These are phyloP conservation scores for Polysphondylium violaceum DNA, from an alignment of 78 protist genomes.

Conservation along the genomic window DNA sequence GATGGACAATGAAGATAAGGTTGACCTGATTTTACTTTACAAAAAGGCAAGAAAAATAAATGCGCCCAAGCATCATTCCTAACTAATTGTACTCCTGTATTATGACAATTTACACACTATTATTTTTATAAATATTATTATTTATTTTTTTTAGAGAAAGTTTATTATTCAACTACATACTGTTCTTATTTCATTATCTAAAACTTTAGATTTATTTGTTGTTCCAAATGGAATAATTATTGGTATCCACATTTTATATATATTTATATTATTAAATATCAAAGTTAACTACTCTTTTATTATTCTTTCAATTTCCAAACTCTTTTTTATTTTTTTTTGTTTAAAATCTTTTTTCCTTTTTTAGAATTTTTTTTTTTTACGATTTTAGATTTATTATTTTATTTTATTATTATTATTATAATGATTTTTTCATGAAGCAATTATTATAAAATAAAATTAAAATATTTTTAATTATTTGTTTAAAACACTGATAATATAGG, in stretches of 20 bases:
- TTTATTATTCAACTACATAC: background rate
- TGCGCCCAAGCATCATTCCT: constrained; percentile 25
- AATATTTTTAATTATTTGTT: no score
- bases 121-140: background rate
- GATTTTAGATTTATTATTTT: no score
- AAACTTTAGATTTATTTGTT: constrained; percentile 1
- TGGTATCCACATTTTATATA: constrained; percentile 29
- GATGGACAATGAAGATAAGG: constrained; percentile 27
- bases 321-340: background rate
- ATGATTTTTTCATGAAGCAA: no score
- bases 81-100: constrained; percentile 29
- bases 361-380: no score
- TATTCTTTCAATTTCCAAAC: no score
- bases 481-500: no score
- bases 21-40: constrained; percentile 10
- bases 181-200: constrained; percentile 21
- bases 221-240: constrained; percentile 36
- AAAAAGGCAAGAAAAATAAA: constrained; percentile 21
- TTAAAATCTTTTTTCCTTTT: background rate
- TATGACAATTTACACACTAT: constrained; percentile 44
- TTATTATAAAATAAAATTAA: no score
- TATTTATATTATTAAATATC: no score
- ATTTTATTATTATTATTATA: no score
- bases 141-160: background rate
- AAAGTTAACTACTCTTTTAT: no score